These are phyloP conservation scores for Penicillium atrosanguineum DNA, from an alignment of 495 filamentous ascomycete species.

Conservation along the genomic window DNA sequence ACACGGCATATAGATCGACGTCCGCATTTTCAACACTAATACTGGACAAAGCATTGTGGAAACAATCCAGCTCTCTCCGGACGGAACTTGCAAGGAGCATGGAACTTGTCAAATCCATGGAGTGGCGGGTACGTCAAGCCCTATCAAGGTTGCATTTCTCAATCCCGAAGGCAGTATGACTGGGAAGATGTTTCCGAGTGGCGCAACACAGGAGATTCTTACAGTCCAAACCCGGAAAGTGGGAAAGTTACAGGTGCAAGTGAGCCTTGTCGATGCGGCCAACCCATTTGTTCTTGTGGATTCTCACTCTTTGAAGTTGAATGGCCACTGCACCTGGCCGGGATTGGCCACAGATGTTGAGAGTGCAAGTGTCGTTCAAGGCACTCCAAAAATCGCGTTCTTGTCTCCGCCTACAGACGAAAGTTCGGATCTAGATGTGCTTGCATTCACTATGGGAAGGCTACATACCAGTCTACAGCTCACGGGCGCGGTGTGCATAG, in stretches of 20 bases:
- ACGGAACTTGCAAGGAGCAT: conserved; percentile 23
- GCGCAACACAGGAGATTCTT: conserved; percentile 15
- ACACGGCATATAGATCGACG: conserved; percentile 19
- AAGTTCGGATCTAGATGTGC: conserved; percentile 18
- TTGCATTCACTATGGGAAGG: conserved; percentile 32
- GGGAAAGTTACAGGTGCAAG: conserved; percentile 14
- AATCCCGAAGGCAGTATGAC: conserved; percentile 33
- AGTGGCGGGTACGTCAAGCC: conserved; percentile 21
- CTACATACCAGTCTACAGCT: conserved; percentile 32
- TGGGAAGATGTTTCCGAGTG: conserved; percentile 30
- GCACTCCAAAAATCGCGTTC: conserved; percentile 34
- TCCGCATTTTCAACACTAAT: conserved; percentile 33
- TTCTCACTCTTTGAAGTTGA: conserved; percentile 14
- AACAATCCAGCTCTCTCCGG: conserved; percentile 21
- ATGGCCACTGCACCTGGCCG: conserved; percentile 1
- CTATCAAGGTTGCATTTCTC: conserved; percentile 29
- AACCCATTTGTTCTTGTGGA: conserved; percentile 38
- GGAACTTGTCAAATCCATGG: conserved; percentile 26
- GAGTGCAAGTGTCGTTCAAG: conserved; percentile 12
- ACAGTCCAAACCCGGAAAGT: conserved; percentile 5
- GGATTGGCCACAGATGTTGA: conserved; percentile 20
- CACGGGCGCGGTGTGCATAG: conserved; percentile 34
- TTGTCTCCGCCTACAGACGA: conserved; percentile 11
- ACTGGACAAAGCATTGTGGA: conserved; percentile 26
- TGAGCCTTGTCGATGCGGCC: conserved; percentile 30